phyloP scores from a whole-genome alignment of 2,329 filamentous ascomycete species.

The Trichoderma asperellum region DNA sequence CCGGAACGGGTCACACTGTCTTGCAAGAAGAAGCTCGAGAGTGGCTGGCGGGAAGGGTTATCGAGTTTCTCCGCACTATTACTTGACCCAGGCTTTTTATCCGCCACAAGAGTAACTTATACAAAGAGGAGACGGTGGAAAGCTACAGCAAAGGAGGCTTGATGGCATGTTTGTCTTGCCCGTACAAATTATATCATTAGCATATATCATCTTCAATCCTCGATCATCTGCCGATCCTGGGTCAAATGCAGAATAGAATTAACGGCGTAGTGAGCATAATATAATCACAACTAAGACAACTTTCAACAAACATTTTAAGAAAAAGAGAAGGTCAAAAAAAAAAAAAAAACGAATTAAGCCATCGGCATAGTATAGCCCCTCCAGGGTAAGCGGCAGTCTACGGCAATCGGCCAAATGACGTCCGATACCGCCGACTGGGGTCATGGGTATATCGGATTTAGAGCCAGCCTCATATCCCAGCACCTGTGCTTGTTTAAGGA shows the following conservation, averaged over 20 bases:
- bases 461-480: background rate
- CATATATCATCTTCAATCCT: background rate
- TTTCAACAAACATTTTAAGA: background rate
- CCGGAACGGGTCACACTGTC: conserved; percentile 57
- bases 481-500: background rate
- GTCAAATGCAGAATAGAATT: background rate
- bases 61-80: conserved; percentile 48
- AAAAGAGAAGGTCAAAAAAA: too few relatives aligned
- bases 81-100: background rate
- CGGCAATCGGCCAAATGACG: background rate
- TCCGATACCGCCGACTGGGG: conserved; percentile 26
- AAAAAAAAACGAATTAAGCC: background rate
- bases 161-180: background rate
- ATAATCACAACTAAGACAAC: background rate
- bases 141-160: background rate
- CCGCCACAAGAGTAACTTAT: background rate
- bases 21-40: conserved; percentile 49
- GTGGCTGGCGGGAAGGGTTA: conserved; percentile 55
- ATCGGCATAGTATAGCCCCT: background rate
- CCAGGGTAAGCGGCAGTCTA: background rate
- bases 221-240: background rate
- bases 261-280: background rate
- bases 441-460: conserved; percentile 1
- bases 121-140: background rate
- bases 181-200: background rate